Base-by-base conservation (phyloP, 352 stramenopile species). In the Aphanomyces astaci region DNA sequence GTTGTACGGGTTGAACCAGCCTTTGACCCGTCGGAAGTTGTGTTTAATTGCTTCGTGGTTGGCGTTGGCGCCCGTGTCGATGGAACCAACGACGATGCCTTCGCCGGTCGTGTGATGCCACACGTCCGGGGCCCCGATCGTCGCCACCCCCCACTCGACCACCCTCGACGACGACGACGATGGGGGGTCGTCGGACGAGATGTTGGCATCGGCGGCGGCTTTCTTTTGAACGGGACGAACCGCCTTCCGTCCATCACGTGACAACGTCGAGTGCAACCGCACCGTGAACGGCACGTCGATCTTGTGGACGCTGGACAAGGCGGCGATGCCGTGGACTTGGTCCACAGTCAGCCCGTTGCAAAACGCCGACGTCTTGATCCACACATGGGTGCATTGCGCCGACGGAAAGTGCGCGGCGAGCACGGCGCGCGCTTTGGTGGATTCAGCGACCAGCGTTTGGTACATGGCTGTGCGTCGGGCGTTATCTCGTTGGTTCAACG, bases 1-100 rank as follows among this genome's bases (percentile, higher is more conserved):
- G 39, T 73, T 72, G 33, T 84, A 60, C 0, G 71, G 65, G 55
- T 88, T 79, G 63, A 75, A 85, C 80, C 80, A 88, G n/a, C 80
- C 80, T 17, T 76, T 78, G 30, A 51, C n/a, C 3, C 68, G 66
- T 17, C 76, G 43, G 30, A 63, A 86, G 51, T 78, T 79, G 5
- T 57, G 64, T 15, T 53, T 64, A 0, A 73, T 63, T 11, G 62
- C 33, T 24, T 71, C 59, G 30, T 73, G 67, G 13, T n/a, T 65
- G 33, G 22, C 13, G 22, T 25, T 25, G 4, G 62, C 67, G 22
- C 67, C 67, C 11, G 56, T 73, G 46, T 73, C 67, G 31, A 73
- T 73, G 63, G 51, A 68, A 3, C 67, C 67, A 27, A 73, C 33
- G 46, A 73, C 60, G 0, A 71, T 31, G 32, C 57, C 39, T 25